These are phyloP conservation scores for Guyanaporus albipodus DNA, from an alignment of 768 basidiomycete genomes.

Conservation along the genomic window DNA sequence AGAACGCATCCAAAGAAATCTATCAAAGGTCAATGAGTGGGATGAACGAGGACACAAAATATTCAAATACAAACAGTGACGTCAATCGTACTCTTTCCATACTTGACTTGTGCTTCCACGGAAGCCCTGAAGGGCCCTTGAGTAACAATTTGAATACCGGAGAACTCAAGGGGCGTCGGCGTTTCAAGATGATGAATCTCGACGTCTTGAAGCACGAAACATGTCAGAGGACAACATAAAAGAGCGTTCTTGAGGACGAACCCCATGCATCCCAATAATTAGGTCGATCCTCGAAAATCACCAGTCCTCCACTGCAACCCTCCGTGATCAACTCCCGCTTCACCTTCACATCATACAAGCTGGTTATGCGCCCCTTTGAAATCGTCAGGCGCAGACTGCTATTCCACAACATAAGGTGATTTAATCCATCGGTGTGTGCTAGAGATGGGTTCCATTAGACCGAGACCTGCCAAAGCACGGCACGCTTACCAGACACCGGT, in stretches of 20 bases:
- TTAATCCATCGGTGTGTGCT: slow-evolving; percentile 63
- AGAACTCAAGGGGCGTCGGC: slow-evolving; percentile 66
- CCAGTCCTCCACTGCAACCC: slow-evolving; percentile 77
- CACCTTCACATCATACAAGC: slow-evolving; percentile 68
- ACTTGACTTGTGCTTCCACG: slow-evolving; percentile 61
- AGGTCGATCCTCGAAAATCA: slow-evolving; percentile 87
- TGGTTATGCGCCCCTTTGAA: slow-evolving; percentile 77
- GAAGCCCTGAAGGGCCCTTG: slow-evolving; percentile 81
- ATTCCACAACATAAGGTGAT: slow-evolving; percentile 73
- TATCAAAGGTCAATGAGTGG: slow-evolving; percentile 20
- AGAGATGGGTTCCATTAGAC: slow-evolving; percentile 2
- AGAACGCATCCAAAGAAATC: slow-evolving; percentile 86
- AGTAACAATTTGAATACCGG: slow-evolving; percentile 60
- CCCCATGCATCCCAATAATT: slow-evolving; percentile 91
- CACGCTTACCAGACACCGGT: slow-evolving; percentile 59
- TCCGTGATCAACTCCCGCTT: slow-evolving; percentile 80
- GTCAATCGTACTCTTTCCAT: slow-evolving; percentile 72
- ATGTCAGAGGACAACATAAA: background rate
- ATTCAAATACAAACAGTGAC: slow-evolving; percentile 52
- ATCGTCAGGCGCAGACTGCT: slow-evolving; percentile 71
- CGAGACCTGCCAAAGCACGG: background rate
- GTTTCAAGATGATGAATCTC: slow-evolving; percentile 93
- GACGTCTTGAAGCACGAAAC: slow-evolving; percentile 58
- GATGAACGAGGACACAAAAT: background rate
- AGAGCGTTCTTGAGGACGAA: slow-evolving; percentile 25